These are phyloP conservation scores for Megacollybia marginata DNA, from an alignment of 768 basidiomycete species.

Conservation along the genomic window DNA sequence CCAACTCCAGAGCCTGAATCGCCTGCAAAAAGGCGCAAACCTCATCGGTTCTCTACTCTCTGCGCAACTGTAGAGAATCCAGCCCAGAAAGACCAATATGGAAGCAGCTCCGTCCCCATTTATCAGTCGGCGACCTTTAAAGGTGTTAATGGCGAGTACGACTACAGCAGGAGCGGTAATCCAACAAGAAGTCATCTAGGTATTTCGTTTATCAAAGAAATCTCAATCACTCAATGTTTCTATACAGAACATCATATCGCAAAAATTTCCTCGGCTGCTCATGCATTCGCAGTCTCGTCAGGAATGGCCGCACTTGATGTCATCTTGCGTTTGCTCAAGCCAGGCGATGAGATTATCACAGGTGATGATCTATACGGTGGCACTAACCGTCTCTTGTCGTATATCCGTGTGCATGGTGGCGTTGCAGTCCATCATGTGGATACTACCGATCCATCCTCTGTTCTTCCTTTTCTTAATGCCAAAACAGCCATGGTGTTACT, in stretches of 20 bases:
- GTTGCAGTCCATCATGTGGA: slow-evolving; percentile 91
- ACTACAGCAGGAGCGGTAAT: slow-evolving; percentile 93
- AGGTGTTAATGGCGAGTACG: slow-evolving; percentile 82
- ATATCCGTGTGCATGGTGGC: slow-evolving; percentile 81
- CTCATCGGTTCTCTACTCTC: slow-evolving; percentile 84
- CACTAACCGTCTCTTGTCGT: slow-evolving; percentile 89
- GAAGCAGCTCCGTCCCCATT: slow-evolving; percentile 90
- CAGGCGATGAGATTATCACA: slow-evolving; percentile 92
- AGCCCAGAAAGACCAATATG: slow-evolving; percentile 90
- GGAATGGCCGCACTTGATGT: slow-evolving; percentile 98
- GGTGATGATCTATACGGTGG: slow-evolving; percentile 98
- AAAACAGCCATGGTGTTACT: slow-evolving; percentile 94
- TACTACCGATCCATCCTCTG: slow-evolving; percentile 65
- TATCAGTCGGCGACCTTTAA: slow-evolving; percentile 99
- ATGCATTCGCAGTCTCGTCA: slow-evolving; percentile 90
- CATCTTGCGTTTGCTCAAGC: slow-evolving; percentile 89
- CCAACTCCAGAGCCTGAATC: slow-evolving; percentile 82
- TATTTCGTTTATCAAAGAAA: slow-evolving; percentile 23
- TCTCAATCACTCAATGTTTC: background rate
- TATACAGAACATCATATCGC: slow-evolving; percentile 89
- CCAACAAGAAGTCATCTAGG: slow-evolving; percentile 94
- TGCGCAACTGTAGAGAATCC: slow-evolving; percentile 92
- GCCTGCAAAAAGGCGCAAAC: slow-evolving; percentile 57
- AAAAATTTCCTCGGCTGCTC: slow-evolving; percentile 87
- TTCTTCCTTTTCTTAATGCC: slow-evolving; percentile 58